Evolutionary conservation across 2,329 filamentous ascomycete genomes (phyloP), one percentile per base, ranked within the genome.

Genomic region (Microsporum ferrugineum): DNA sequence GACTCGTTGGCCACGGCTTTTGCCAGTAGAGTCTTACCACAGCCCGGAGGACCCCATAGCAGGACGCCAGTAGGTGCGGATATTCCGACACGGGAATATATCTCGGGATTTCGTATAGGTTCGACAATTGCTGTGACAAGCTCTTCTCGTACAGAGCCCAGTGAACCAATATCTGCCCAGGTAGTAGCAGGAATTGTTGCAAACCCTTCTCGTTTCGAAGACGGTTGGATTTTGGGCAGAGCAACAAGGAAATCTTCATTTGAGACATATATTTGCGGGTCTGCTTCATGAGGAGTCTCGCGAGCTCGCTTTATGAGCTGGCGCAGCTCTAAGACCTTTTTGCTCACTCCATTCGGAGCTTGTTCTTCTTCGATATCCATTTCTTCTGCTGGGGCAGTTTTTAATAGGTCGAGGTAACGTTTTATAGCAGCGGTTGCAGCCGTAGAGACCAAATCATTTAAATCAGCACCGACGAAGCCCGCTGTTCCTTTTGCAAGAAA

Each of bases 1-100:
- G 88, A 91, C 72, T 96, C 91, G 72, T 95, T 95, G 60, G 94
- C 94, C 3, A 96, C 91, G 2, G 94, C 94, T 76, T 97, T 96
- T 17, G 94, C 94, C 1, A 99, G 84, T 1, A 99, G 82, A 0
- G 94, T 99, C 74, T 99, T 99, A 68, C 94, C 94, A 73, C 94
- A 99, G 5, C 94, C 94, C 0, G 94, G 94, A 0, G 94, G 94
- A 0, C 94, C 94, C 90, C 92, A 99, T 60, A 99, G 88, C 0
- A 99, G 81, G 2, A 96, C 90, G 14, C 94, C 94, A 0, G 89
- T 88, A 0, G 90, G 88, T 0, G 88, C 85, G 27, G 84, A 85
- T 66, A 96, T 88, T 69, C 91, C 91, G 5, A 94, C 84, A 6
- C 80, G 79, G 34, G 82, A 82, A 72, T 92, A 97, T 47, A 86